Conservation (phyloP, 78 protist species). For the Planoprotostelium fungivorum region DNA sequence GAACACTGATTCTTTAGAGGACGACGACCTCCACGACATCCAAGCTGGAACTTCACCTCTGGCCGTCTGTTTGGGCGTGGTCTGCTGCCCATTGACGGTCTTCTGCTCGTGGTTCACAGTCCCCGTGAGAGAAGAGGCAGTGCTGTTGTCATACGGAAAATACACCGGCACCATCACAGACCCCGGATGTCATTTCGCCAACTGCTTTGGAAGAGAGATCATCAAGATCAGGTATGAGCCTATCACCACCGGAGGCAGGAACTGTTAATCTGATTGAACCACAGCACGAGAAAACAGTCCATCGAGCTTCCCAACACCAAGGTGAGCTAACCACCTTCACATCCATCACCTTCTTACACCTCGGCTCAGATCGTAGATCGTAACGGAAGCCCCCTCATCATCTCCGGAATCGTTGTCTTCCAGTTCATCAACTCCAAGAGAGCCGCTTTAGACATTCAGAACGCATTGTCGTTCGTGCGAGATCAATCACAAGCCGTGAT, state of each 20-base stretch:
- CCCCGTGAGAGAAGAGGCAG: not conserved
- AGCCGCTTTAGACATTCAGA: constrained; percentile 6
- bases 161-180: not conserved
- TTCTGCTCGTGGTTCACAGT: constrained; percentile 3
- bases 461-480: not conserved
- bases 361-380: not conserved
- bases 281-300: too few relatives aligned
- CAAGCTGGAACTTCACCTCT: not conserved
- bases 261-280: too few relatives aligned
- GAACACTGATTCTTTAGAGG: too few relatives aligned
- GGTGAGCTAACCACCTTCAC: not conserved
- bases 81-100: not conserved
- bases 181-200: constrained; percentile 4
- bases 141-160: constrained; percentile 2
- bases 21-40: not conserved
- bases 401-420: not conserved
- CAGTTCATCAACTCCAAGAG: constrained; percentile 1
- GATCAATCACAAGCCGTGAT: constrained; percentile 4
- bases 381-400: not conserved
- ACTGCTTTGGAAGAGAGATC: not conserved
- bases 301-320: too few relatives aligned
- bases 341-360: too few relatives aligned
- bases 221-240: not conserved
- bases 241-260: too few relatives aligned
- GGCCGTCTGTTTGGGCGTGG: not conserved